Evolutionary conservation across 768 basidiomycete species (phyloP).

Genomic region (Tubosaeta sp.): DNA sequence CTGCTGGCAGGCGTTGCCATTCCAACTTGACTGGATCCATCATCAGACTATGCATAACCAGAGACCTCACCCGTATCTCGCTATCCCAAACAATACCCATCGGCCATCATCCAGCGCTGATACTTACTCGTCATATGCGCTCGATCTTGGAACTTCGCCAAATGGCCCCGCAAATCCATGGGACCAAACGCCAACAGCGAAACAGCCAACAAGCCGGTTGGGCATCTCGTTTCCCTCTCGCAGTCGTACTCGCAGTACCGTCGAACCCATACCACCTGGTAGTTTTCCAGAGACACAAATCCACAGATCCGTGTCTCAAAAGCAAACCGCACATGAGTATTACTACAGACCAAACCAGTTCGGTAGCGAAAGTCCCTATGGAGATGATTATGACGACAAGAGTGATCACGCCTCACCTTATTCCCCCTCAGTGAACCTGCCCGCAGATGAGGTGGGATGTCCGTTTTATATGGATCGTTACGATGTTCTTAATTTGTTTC

Average conservation of each 20-base stretch:
- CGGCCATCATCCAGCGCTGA: constrained; percentile 30
- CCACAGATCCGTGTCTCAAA: constrained; percentile 42
- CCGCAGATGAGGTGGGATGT: constrained; percentile 34
- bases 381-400: constrained; percentile 11
- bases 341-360: constrained; percentile 39
- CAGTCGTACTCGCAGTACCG: constrained; percentile 38
- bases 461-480: constrained; percentile 20
- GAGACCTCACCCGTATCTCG: constrained; percentile 34
- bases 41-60: constrained; percentile 23
- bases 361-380: constrained; percentile 29
- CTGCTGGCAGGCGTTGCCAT: not conserved
- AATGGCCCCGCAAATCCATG: constrained; percentile 30
- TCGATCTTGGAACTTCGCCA: constrained; percentile 25
- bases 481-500: constrained; percentile 7
- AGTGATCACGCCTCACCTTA: constrained; percentile 28
- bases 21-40: not conserved
- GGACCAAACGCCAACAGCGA: constrained; percentile 29
- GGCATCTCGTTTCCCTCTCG: constrained; percentile 24
- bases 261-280: constrained; percentile 28
- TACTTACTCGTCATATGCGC: constrained; percentile 29
- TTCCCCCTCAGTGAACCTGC: constrained; percentile 35
- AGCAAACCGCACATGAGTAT: constrained; percentile 26
- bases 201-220: constrained; percentile 19
- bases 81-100: constrained; percentile 35
- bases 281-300: constrained; percentile 53